These are phyloP conservation scores for Sporisorium iseilematis-ciliati DNA, from an alignment of 1,284 basidiomycete species.

Conservation along the genomic window DNA sequence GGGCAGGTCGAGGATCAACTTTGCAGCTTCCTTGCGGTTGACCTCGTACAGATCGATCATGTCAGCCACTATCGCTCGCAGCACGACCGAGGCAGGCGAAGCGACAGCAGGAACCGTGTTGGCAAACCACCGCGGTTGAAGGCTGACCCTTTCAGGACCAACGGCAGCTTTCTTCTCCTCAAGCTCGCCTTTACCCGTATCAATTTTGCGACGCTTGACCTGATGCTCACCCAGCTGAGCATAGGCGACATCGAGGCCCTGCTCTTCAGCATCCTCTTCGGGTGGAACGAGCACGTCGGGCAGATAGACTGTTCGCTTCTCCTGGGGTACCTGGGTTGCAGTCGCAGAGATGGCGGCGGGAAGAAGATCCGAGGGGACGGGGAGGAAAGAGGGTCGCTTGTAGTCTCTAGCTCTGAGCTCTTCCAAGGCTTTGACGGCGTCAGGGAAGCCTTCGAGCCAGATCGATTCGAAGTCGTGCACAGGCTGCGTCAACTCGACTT, in stretches of 20 bases:
- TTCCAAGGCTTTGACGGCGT: slow-evolving; percentile 58
- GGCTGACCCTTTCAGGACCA: slow-evolving; percentile 50
- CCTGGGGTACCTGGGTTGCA: slow-evolving; percentile 30
- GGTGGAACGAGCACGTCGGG: slow-evolving; percentile 63
- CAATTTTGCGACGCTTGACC: slow-evolving; percentile 37
- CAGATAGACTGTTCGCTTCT: slow-evolving; percentile 38
- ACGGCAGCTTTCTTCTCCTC: slow-evolving; percentile 58
- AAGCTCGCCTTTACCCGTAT: slow-evolving; percentile 60
- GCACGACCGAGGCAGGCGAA: slow-evolving; percentile 81
- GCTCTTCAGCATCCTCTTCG: slow-evolving; percentile 55
- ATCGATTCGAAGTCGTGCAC: slow-evolving; percentile 46
- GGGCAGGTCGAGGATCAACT: slow-evolving; percentile 86
- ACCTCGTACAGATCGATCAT: slow-evolving; percentile 92
- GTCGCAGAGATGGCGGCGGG: slow-evolving; percentile 58
- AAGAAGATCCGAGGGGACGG: slow-evolving; percentile 60
- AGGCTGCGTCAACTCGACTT: slow-evolving; percentile 52
- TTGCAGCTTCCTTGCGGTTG: slow-evolving; percentile 93
- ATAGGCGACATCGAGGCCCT: slow-evolving; percentile 57
- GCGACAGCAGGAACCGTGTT: slow-evolving; percentile 77
- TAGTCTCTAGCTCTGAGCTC: slow-evolving; percentile 46
- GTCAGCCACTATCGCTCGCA: slow-evolving; percentile 84
- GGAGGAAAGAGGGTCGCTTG: slow-evolving; percentile 53
- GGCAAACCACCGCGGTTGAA: slow-evolving; percentile 61
- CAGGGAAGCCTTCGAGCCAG: slow-evolving; percentile 62
- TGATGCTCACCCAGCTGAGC: slow-evolving; percentile 41